Evolutionary conservation across 345 rosid species (phyloP), one percentile per base, ranked within the genome.

Genomic region (Bruguiera gymnorhiza): DNA sequence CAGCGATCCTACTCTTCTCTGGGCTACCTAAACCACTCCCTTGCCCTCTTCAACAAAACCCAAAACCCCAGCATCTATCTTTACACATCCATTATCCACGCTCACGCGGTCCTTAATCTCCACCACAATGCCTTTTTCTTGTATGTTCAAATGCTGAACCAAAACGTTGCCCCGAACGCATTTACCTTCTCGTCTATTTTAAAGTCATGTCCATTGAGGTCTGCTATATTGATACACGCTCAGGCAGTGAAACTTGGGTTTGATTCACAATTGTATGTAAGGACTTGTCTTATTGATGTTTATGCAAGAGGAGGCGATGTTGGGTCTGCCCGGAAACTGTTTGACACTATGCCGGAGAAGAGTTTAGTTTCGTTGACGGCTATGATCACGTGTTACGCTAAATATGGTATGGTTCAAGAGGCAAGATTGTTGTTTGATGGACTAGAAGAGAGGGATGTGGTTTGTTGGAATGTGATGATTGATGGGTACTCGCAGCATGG

Each of bases 381-480:
- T 7, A 93, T 93, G 98, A 79, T 93, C 56, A 84, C 91, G 1
- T 93, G 98, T 73, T 84, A 75, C 23, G 80, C 90, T 1, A 88
- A 80, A 73, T 74, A 72, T 26, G 89, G 94, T 63, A 79, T 83
- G 75, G 23, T 88, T 30, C 65, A 73, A 30, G 82, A 75, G 21
- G 91, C 94, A 23, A 83, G 86, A 66, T 69, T 5, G 11, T 48
- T 88, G 81, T 88, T 88, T 52, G 88, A 88, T 66, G 84, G 73
- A 58, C 67, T 83, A 76, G 72, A 74, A 53, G 88, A 84, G 52
- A 87, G 73, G 74, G 91, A 87, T 70, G 83, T 72, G 9, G 80
- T 87, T n/a, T 85, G 89, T 51, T 89, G 95, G 95, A 89, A 89
- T 46, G 91, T 82, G 73, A 89, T 89, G 91, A 84, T 89, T 65